Evolutionary conservation across 129 eudicot species (phyloP).

Genomic region (Tagetes patula): DNA sequence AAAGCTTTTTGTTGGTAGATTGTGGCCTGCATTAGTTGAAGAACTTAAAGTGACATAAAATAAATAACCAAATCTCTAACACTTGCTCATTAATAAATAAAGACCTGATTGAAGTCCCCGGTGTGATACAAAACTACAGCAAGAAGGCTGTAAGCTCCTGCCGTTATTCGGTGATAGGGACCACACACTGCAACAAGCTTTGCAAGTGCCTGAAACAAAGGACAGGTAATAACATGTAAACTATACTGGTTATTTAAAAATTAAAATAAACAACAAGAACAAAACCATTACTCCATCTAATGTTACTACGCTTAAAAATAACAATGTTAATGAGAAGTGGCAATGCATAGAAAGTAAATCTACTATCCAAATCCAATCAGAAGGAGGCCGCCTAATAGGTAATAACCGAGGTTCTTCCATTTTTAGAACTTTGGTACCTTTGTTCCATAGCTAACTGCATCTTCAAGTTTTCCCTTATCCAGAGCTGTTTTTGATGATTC

Average conservation of each 20-base stretch:
- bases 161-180: constrained; percentile 98
- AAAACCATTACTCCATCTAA: background rate
- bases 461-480: constrained; percentile 99
- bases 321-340: background rate
- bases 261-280: background rate
- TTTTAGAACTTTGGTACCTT: constrained; percentile 53
- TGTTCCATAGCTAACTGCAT: constrained; percentile 98
- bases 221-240: constrained; percentile 26
- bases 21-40: constrained; percentile 64
- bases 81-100: constrained; percentile 7
- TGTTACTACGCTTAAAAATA: constrained; percentile 14
- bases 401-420: background rate
- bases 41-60: constrained; percentile 2
- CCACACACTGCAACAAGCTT: constrained; percentile 99
- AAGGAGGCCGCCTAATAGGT: background rate
- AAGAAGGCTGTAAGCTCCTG: constrained; percentile 99
- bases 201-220: constrained; percentile 83
- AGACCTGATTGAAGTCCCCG: constrained; percentile 98
- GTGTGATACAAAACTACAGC: constrained; percentile 99
- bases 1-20: constrained; percentile 98
- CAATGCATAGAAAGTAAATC: background rate
- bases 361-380: constrained; percentile 3
- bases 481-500: constrained; percentile 99
- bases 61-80: constrained; percentile 18
- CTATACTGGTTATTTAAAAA: background rate